Conservation (phyloP, 441 rosid species). For the Populus hybrid region DNA sequence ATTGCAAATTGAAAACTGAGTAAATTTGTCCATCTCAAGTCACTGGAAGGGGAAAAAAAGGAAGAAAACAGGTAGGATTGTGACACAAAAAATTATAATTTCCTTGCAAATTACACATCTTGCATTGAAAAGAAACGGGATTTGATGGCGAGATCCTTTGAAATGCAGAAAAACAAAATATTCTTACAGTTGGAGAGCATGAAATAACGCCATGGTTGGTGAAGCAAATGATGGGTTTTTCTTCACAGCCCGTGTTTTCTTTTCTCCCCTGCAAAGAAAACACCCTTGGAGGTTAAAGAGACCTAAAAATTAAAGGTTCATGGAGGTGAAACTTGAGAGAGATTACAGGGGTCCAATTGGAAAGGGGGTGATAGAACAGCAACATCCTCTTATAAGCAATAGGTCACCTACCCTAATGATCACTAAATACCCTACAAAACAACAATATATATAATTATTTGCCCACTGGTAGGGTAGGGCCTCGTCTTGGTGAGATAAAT, state of each 20-base stretch:
- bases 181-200: slow-evolving; percentile 37
- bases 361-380: slow-evolving; percentile 14
- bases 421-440: slow-evolving; percentile 19
- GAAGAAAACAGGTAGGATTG: background rate
- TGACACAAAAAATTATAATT: background rate
- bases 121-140: background rate
- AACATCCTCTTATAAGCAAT: slow-evolving; percentile 1
- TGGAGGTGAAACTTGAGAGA: background rate
- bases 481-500: slow-evolving; percentile 3
- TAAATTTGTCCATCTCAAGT: background rate
- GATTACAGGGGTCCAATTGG: background rate
- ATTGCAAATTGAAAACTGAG: background rate
- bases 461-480: background rate
- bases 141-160: slow-evolving; percentile 13
- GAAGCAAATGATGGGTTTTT: slow-evolving; percentile 31
- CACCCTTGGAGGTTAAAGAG: slow-evolving; percentile 12
- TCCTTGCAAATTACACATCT: background rate
- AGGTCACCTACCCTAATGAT: slow-evolving; percentile 41
- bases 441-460: slow-evolving; percentile 3
- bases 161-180: slow-evolving; percentile 22
- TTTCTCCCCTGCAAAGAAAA: slow-evolving; percentile 12
- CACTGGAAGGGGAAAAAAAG: background rate
- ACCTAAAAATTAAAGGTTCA: background rate
- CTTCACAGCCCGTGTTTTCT: background rate
- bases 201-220: slow-evolving; percentile 35